Evolutionary conservation across 352 stramenopile genomes (phyloP), one percentile per base, ranked within the genome.

Genomic region (Phytopythium cucurbitacearum): DNA sequence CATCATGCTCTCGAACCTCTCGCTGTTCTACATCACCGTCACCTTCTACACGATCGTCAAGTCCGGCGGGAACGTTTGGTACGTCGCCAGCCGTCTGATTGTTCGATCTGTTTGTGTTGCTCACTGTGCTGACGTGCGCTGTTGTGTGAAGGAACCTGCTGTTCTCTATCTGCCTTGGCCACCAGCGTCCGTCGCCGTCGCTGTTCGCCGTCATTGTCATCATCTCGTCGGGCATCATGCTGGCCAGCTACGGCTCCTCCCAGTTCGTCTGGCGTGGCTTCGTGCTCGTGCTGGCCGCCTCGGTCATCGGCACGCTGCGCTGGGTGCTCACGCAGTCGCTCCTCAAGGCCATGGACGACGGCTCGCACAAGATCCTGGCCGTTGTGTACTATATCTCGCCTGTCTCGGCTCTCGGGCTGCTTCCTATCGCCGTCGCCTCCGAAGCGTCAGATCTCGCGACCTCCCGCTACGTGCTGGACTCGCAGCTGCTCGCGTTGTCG

Each of bases 31-130:
- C 67, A 89, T 94, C 58, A 92, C 79, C 0, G 84, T 94, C 12
- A 90, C 81, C 28, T 85, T 95, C 57, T 93, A 91, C 67, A 95
- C 85, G 32, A 79, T 94, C 41, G 80, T 90, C 44, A 92, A 94
- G 57, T 89, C 78, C 0, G 69, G 73, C 12, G 77, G 66, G 9
- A 89, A 94, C 47, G 73, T 91, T 9, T 95, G 85, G 78, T 75
- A 61, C 39, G 48, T 64, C 21, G 21, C 21, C 21, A 28, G 2
- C 21, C 21, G 21, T 28, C 21, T 28, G 21, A 28, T 28, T 28
- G 21, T 2, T 28, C 21, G 21, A 28, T 28, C 21, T 28, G 21
- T 28, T 28, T 28, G 21, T 28, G 21, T 28, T 28, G 2, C 1
- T 28, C 21, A 28, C 21, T 28, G 21, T 28, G 21, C 21, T 28